Evolutionary conservation across 1,284 basidiomycete species (phyloP), one percentile per base, ranked within the genome.

Genomic region (Puccinia coronata): DNA sequence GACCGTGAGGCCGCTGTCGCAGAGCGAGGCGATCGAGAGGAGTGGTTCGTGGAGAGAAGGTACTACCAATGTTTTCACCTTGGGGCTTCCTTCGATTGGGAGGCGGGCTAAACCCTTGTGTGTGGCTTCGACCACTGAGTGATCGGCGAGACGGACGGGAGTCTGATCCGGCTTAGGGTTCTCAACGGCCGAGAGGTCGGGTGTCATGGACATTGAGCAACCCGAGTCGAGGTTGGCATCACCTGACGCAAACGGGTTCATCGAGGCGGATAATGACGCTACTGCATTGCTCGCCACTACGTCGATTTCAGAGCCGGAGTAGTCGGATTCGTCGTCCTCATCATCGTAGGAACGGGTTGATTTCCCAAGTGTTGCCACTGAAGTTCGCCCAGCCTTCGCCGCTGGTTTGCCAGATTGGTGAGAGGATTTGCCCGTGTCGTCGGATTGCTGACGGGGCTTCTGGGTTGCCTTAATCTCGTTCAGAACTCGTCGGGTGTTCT

Each of bases 171-270:
- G n/a, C n/a, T 53, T 53, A n/a, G n/a, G 49, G 49, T n/a, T 53
- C 12, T 39, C 31, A 8, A 47, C 28, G 18, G 20, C n/a, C 2
- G 11, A 9, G 8, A 25, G 2, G 20, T 47, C 18, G 4, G 70
- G 70, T 2, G 49, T 72, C 70, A 72, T 72, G 41, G 23, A 23
- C 2, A 34, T 8, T n/a, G 70, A 72, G 25, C 70, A 72, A 6
- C 70, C 70, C 6, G 70, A 72, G 43, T 72, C 70, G 8, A 72
- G 18, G 70, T 72, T 72, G 55, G 28, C 20, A 57, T 57, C 55
- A 6, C 6, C 23, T 23, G 20, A 31, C 23, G 20, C 23, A 9
- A 9, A 6, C 8, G 20, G 8, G 55, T 8, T 23, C 28, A 23
- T 6, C 9, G 55, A 8, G 6, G 6, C 55, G 9, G 6, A 9